Base-by-base conservation (phyloP, 371 early-diverging fungal species). In the Rhizopus arrhizus region DNA sequence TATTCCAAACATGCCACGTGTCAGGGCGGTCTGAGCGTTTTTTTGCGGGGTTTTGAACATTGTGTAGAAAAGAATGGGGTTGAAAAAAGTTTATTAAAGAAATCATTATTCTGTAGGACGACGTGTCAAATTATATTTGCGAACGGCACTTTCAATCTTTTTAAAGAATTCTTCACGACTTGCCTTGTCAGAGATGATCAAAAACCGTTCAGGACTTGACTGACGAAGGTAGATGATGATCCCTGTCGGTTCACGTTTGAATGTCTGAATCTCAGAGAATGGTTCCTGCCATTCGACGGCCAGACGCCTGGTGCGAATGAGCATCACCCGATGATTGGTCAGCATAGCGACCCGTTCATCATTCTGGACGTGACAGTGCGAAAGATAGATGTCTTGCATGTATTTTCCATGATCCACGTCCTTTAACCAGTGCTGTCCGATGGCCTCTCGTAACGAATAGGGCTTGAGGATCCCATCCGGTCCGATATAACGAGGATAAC, bases 371-470 rank as follows among this genome's bases (percentile, higher is more conserved):
- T 81, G 65, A 67, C 93, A 75, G 61, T 97, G 97, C 0, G 93
- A 91, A 56, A 95, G 74, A 64, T 98, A 98, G 34, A 82, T 82
- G 56, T 97, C 96, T n/a, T 86, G 72, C 38, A 89, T 85, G 67
- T 87, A 95, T 53, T 80, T 80, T 3, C 96, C 97, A 56, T 86
- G 85, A 51, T 87, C 89, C 4, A 94, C 76, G 62, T 90, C 88
- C 63, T 91, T 92, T 48, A 96, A 84, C 95, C 95, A 94, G 59
- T 74, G 83, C 66, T 97, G 91, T 5, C 97, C 98, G 41, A 93
- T 82, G 0, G 97, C 95, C 70, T 96, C 95, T 33, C 89, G 82
- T 6, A 76, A 70, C 32, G 89, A 83, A 72, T 95, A 97, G 0
- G 87, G 85, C 71, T 87, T 57, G 40, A 87, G 47, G 42, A 96